Conservation (phyloP, 768 basidiomycete species). For the Suillus ampliporus region DNA sequence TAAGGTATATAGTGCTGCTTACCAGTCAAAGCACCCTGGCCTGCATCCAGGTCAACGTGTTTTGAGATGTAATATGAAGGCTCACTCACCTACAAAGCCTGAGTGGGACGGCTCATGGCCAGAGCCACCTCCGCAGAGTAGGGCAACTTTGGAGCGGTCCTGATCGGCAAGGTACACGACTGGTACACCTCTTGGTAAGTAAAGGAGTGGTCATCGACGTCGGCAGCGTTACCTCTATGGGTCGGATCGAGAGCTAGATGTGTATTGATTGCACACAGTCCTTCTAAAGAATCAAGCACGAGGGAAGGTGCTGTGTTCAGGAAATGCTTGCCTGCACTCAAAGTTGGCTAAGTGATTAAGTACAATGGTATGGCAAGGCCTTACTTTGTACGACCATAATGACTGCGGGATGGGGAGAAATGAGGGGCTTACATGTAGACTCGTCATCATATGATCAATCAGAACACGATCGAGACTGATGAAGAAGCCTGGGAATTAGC, state of each 20-base stretch:
- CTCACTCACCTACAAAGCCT: slow-evolving; percentile 77
- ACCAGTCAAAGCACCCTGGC: slow-evolving; percentile 82
- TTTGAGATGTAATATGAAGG: not conserved
- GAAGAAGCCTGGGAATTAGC: no score
- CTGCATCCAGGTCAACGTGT: slow-evolving; percentile 39
- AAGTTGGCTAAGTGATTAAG: not conserved
- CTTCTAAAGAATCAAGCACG: slow-evolving; percentile 79
- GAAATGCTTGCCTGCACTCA: slow-evolving; percentile 69
- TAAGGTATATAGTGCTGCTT: slow-evolving; percentile 2
- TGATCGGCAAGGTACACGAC: slow-evolving; percentile 66
- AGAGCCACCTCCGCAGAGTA: slow-evolving; percentile 85
- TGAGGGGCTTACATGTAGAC: not conserved
- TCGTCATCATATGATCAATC: not conserved
- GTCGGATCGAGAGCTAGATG: slow-evolving; percentile 69
- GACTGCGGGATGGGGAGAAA: slow-evolving; percentile 3
- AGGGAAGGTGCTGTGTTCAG: slow-evolving; percentile 71
- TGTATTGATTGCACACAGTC: slow-evolving; percentile 74
- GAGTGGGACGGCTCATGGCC: slow-evolving; percentile 94
- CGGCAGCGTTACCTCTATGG: slow-evolving; percentile 63
- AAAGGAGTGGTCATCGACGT: slow-evolving; percentile 9
- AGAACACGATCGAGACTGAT: not conserved
- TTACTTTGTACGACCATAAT: slow-evolving; percentile 25
- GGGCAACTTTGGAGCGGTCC: slow-evolving; percentile 69
- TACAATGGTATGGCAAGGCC: not conserved
- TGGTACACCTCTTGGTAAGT: slow-evolving; percentile 26